Percentiles rank a stretch among this genome's conserved stretches.
These are phyloP conservation scores for Mucor plumbeus DNA, from an alignment of 371 early-diverging fungal species.

Conservation along the genomic window DNA sequence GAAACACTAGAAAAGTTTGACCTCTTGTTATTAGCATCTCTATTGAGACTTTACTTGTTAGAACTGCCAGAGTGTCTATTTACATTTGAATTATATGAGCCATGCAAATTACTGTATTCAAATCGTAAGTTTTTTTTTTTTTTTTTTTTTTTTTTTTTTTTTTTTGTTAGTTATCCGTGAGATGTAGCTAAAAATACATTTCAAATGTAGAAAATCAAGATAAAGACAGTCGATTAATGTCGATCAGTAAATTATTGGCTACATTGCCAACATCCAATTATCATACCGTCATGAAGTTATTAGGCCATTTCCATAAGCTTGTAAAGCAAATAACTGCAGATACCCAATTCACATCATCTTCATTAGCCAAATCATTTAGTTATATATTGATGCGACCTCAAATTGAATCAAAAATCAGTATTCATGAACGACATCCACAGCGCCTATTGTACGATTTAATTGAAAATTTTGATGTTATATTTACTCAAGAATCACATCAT, in stretches of 20 bases:
- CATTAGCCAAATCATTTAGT: conserved; percentile 49
- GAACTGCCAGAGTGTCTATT: conserved; percentile 76
- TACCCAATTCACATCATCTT: conserved; percentile 5
- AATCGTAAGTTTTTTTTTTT: conserved; percentile 57
- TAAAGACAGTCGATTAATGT: conserved; percentile 43
- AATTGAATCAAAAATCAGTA: conserved; percentile 52
- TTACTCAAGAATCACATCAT: conserved; percentile 32
- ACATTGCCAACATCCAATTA: conserved; percentile 60
- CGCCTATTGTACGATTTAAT: conserved; percentile 63
- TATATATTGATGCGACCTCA: conserved; percentile 66
- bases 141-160: not conserved
- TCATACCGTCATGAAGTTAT: conserved; percentile 52
- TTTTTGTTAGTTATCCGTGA: not conserved
- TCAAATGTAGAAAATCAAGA: conserved; percentile 34
- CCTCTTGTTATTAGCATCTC: conserved; percentile 61
- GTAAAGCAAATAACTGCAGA: conserved; percentile 1
- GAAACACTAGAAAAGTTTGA: conserved; percentile 63
- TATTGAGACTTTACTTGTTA: conserved; percentile 70
- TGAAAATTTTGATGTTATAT: conserved; percentile 34
- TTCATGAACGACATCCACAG: conserved; percentile 65
- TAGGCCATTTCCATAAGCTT: conserved; percentile 56
- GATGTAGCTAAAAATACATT: not conserved
- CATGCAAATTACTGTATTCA: conserved; percentile 70
- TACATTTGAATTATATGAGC: conserved; percentile 77
- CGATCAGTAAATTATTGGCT: conserved; percentile 60